phyloP scores from a whole-genome alignment of 2,329 filamentous ascomycete species.

The Aspergillus sp. region DNA sequence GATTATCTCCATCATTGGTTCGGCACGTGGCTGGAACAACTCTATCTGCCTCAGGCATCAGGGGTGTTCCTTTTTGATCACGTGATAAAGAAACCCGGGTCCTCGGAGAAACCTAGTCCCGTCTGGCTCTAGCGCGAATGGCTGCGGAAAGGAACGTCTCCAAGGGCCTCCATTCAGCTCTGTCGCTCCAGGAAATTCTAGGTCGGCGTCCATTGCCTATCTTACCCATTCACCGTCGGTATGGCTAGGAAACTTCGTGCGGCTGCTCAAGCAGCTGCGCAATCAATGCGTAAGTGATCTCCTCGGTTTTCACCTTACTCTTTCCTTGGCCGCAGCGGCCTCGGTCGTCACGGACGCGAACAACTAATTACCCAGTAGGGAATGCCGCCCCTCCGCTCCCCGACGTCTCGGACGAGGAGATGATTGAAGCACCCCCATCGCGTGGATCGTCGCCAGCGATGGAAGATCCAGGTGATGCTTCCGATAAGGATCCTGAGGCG shows the following conservation, averaged over 20 bases:
- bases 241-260: slow-evolving; percentile 50
- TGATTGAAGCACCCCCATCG: slow-evolving; percentile 40
- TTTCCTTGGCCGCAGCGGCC: neutral
- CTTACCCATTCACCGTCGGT: slow-evolving; percentile 9
- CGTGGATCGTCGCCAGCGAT: slow-evolving; percentile 34
- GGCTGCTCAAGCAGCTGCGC: slow-evolving; percentile 50
- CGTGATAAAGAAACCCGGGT: slow-evolving; percentile 11
- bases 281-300: slow-evolving; percentile 45
- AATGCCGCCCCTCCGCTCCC: slow-evolving; percentile 43
- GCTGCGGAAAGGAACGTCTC: slow-evolving; percentile 11
- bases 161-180: slow-evolving; percentile 13
- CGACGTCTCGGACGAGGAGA: slow-evolving; percentile 50
- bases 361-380: slow-evolving; percentile 35
- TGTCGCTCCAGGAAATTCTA: slow-evolving; percentile 5
- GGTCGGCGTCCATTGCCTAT: slow-evolving; percentile 10
- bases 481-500: slow-evolving; percentile 27
- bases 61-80: neutral
- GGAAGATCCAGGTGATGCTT: slow-evolving; percentile 38
- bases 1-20: neutral
- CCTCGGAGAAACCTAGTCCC: slow-evolving; percentile 2
- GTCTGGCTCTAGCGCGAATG: slow-evolving; percentile 13
- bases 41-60: neutral
- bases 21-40: slow-evolving; percentile 2
- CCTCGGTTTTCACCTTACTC: neutral
- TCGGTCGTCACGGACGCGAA: slow-evolving; percentile 12